Percentiles rank a stretch among this genome's conserved stretches.
Conservation (phyloP, 2,329 filamentous ascomycete species). For the Exophiala sp. region DNA sequence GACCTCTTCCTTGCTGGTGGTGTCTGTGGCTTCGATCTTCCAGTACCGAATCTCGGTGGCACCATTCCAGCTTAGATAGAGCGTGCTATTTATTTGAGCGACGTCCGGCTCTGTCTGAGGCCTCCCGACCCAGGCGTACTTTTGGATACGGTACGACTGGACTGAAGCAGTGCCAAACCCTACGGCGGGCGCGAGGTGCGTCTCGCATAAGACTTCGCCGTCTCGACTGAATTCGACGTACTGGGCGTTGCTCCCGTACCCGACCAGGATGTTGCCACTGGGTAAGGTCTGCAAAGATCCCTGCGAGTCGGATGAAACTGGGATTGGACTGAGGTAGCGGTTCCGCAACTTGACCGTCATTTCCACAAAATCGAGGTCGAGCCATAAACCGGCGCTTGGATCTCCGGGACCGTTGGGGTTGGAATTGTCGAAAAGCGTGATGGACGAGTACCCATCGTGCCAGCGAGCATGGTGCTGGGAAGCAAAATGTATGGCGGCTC, state of each 20-base stretch:
- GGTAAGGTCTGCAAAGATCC: conserved; percentile 41
- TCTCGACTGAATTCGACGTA: conserved; percentile 46
- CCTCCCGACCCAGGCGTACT: conserved; percentile 49
- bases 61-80: conserved; percentile 46
- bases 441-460: conserved; percentile 27
- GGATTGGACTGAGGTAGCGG: conserved; percentile 38
- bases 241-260: conserved; percentile 48
- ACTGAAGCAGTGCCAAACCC: conserved; percentile 36
- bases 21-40: conserved; percentile 2
- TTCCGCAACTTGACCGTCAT: conserved; percentile 44
- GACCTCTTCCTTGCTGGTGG: too few relatives aligned
- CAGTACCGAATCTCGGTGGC: conserved; percentile 37
- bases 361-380: conserved; percentile 37
- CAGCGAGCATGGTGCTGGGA: conserved; percentile 54
- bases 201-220: conserved; percentile 49
- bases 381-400: conserved; percentile 42
- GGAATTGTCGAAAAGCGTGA: conserved; percentile 40
- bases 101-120: conserved; percentile 31
- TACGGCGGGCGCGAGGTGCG: conserved; percentile 42
- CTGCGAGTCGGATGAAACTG: conserved; percentile 37
- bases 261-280: conserved; percentile 45
- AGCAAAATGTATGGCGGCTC: conserved; percentile 46
- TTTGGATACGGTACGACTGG: conserved; percentile 54
- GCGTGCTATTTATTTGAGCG: conserved; percentile 36
- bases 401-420: conserved; percentile 12